Conservation (phyloP, 805 yeast genomes). For the Hanseniaspora taiwanica region DNA sequence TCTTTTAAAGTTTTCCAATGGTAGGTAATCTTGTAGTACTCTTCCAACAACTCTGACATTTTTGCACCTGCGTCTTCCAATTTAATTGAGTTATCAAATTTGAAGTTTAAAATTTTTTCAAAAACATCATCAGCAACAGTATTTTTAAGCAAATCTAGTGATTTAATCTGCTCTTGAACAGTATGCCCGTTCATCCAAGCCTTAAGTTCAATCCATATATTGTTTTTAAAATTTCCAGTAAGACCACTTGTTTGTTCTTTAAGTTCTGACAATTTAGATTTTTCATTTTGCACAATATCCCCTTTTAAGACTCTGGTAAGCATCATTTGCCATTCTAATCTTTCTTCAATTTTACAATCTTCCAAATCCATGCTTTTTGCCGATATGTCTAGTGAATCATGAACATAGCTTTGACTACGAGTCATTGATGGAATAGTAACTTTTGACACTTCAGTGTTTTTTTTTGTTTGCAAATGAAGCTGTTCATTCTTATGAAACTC, state of each 20-base stretch:
- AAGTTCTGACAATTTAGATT: constrained; percentile 54
- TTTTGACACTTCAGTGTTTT: no score
- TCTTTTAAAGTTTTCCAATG: constrained; percentile 71
- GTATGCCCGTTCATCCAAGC: constrained; percentile 74
- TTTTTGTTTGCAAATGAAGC: no score
- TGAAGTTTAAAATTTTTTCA: constrained; percentile 54
- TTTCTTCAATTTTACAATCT: constrained; percentile 40
- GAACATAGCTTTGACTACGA: no score
- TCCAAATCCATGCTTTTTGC: no score
- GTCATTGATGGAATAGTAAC: no score
- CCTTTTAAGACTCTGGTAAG: constrained; percentile 82
- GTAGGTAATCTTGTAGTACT: constrained; percentile 53
- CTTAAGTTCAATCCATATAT: constrained; percentile 75
- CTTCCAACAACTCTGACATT: constrained; percentile 38
- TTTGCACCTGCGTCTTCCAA: constrained; percentile 13
- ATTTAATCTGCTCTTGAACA: constrained; percentile 61
- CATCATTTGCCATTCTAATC: constrained; percentile 96
- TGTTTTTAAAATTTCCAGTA: constrained; percentile 40
- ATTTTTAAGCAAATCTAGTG: constrained; percentile 56
- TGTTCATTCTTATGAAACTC: no score
- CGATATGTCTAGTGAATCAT: no score
- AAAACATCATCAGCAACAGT: constrained; percentile 54
- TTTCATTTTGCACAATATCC: constrained; percentile 85
- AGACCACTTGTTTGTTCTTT: constrained; percentile 18
- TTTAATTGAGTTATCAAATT: constrained; percentile 27